These are phyloP conservation scores for Alternaria brassicicola DNA, from an alignment of 2,329 filamentous ascomycete genomes.

Conservation along the genomic window DNA sequence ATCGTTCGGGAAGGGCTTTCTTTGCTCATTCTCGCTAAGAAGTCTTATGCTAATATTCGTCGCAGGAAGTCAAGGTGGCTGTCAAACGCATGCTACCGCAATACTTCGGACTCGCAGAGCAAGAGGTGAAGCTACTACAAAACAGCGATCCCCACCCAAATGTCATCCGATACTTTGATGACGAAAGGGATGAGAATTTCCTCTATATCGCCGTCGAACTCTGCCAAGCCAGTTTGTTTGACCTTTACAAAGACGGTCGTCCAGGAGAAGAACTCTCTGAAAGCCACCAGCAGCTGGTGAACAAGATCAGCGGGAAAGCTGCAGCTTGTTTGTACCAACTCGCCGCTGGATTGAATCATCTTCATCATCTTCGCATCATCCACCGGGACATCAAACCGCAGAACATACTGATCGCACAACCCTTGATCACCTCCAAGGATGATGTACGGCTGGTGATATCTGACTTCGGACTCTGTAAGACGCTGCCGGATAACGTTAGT, in stretches of 20 bases:
- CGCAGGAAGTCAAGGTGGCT: constrained; percentile 78
- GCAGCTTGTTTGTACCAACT: constrained; percentile 86
- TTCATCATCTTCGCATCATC: constrained; percentile 91
- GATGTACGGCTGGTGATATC: constrained; percentile 89
- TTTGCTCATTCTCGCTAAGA: not conserved
- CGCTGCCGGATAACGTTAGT: constrained; percentile 90
- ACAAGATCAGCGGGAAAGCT: constrained; percentile 74
- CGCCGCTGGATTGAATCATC: constrained; percentile 82
- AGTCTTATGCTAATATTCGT: constrained; percentile 10
- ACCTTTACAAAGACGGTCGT: constrained; percentile 75
- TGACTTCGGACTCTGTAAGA: constrained; percentile 97
- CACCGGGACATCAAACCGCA: constrained; percentile 97
- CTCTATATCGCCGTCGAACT: constrained; percentile 95
- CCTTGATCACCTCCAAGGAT: constrained; percentile 70
- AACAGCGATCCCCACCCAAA: constrained; percentile 97
- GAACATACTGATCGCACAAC: constrained; percentile 84
- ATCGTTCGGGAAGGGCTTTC: not conserved
- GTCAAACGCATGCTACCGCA: constrained; percentile 97
- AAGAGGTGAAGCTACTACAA: constrained; percentile 87
- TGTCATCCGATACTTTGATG: constrained; percentile 94
- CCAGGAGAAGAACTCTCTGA: constrained; percentile 58
- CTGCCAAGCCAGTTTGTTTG: constrained; percentile 90
- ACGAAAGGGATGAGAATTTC: constrained; percentile 86
- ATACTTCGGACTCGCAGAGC: constrained; percentile 93
- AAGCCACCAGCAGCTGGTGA: constrained; percentile 70